Percentiles rank a stretch among this genome's conserved stretches.
These are phyloP conservation scores for Pythium periplocum DNA, from an alignment of 352 stramenopile genomes.

Conservation along the genomic window DNA sequence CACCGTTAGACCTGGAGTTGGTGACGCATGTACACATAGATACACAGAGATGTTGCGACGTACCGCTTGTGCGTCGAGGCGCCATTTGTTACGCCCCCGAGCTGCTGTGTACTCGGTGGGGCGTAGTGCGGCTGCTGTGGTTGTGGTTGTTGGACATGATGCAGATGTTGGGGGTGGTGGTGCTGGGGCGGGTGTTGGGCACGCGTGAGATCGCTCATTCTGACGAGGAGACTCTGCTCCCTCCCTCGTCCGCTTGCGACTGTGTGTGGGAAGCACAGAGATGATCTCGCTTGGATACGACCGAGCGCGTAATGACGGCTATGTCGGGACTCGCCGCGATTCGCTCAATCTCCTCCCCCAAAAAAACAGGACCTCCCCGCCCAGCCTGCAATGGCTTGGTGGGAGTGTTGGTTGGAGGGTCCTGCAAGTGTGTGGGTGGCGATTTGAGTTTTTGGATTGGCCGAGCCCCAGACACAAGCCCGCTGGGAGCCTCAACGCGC, in stretches of 20 bases:
- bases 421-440: slow-evolving; percentile 3
- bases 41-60: not conserved
- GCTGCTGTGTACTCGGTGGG: too few relatives aligned
- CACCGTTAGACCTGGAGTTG: not conserved
- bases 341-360: too few relatives aligned
- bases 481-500: slow-evolving; percentile 1
- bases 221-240: not conserved
- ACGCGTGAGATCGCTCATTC: slow-evolving; percentile 20
- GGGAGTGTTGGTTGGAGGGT: not conserved
- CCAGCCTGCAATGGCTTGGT: not conserved
- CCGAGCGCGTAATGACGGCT: too few relatives aligned
- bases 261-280: too few relatives aligned
- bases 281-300: too few relatives aligned
- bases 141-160: slow-evolving; percentile 15
- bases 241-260: too few relatives aligned
- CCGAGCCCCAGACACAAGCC: not conserved
- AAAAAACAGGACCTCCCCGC: too few relatives aligned
- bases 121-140: slow-evolving; percentile 13
- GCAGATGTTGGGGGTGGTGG: slow-evolving; percentile 10
- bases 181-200: slow-evolving; percentile 14
- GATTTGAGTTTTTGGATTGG: slow-evolving; percentile 28
- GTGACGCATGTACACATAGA: not conserved
- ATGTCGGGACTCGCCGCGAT: too few relatives aligned
- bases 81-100: not conserved
- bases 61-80: slow-evolving; percentile 16